A percentile compares a stretch with the other conserved stretches of the same genome.
These are phyloP conservation scores for Pogostemon cablin DNA, from an alignment of 257 asterid genomes.

Conservation along the genomic window DNA sequence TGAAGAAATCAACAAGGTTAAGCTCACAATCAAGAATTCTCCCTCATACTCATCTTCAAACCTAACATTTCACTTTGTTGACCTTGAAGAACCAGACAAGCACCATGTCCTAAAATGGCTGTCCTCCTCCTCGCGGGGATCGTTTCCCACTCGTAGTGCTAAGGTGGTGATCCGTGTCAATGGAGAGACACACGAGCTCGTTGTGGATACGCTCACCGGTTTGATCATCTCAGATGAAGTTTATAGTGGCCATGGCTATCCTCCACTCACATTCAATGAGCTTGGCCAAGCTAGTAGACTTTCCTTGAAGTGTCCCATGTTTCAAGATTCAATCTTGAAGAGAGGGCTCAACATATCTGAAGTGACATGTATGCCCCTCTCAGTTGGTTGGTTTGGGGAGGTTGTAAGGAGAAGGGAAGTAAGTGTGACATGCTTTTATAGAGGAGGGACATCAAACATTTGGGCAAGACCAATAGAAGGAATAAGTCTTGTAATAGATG, in stretches of 20 bases:
- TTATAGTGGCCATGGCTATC: slow-evolving; percentile 58
- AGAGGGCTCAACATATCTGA: slow-evolving; percentile 69
- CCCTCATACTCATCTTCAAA: slow-evolving; percentile 39
- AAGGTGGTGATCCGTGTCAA: slow-evolving; percentile 48
- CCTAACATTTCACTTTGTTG: slow-evolving; percentile 62
- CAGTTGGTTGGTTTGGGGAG: slow-evolving; percentile 79
- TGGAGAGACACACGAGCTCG: slow-evolving; percentile 50
- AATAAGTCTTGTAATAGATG: slow-evolving; percentile 49
- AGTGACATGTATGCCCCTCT: slow-evolving; percentile 61
- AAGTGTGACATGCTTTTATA: slow-evolving; percentile 59
- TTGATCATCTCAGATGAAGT: slow-evolving; percentile 44
- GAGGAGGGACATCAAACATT: slow-evolving; percentile 58
- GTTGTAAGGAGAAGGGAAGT: slow-evolving; percentile 46
- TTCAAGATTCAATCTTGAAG: slow-evolving; percentile 51
- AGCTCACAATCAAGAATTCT: slow-evolving; percentile 47
- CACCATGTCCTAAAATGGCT: slow-evolving; percentile 56
- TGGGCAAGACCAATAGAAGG: slow-evolving; percentile 81
- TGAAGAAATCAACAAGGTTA: slow-evolving; percentile 46
- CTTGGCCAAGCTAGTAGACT: slow-evolving; percentile 48
- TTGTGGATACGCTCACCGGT: slow-evolving; percentile 44
- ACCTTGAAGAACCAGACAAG: slow-evolving; percentile 68
- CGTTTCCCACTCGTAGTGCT: slow-evolving; percentile 54
- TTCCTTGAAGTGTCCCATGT: slow-evolving; percentile 39
- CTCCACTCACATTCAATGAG: slow-evolving; percentile 61
- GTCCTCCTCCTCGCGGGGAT: slow-evolving; percentile 9